Evolutionary conservation across 169 alveolate genomes (phyloP).

Genomic region (Cryptosporidium sp.): DNA sequence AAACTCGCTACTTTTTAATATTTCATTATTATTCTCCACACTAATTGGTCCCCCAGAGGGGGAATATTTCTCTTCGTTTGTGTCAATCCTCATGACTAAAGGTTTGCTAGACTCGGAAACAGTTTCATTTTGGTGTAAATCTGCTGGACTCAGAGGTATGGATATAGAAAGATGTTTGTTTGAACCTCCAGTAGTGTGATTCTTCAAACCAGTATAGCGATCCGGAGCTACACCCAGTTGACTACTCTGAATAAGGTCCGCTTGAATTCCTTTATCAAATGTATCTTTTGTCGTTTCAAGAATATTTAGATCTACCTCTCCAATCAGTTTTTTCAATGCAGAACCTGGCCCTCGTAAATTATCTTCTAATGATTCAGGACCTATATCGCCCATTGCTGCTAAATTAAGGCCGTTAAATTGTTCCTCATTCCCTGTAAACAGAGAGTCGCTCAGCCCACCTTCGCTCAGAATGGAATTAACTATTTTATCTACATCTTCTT

Average conservation of each 20-base stretch:
- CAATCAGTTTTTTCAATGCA: constrained; percentile 1
- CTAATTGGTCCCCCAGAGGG: constrained; percentile 1
- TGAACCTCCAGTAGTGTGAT: not conserved
- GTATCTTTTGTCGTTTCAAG: constrained; percentile 39
- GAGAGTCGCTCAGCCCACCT: constrained; percentile 33
- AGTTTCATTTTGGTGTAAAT: constrained; percentile 24
- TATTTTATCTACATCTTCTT: constrained; percentile 55
- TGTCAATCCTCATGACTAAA: not conserved
- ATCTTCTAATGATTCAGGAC: constrained; percentile 8
- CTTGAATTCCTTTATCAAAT: constrained; percentile 68
- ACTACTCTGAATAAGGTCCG: constrained; percentile 11
- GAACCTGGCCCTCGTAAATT: not conserved
- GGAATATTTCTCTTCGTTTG: not conserved
- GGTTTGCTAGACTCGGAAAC: not conserved
- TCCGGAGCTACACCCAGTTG: not conserved
- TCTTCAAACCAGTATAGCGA: not conserved
- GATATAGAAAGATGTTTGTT: constrained; percentile 22
- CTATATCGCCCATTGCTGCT: constrained; percentile 4
- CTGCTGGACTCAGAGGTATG: constrained; percentile 14
- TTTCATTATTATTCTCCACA: constrained; percentile 23
- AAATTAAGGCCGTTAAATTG: constrained; percentile 19
- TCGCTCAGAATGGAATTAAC: constrained; percentile 45
- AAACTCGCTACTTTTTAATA: constrained; percentile 69
- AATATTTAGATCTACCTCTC: constrained; percentile 46
- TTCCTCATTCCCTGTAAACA: constrained; percentile 33